Percentiles rank a stretch among this genome's conserved stretches.
These are phyloP conservation scores for Myxozyma melibiosi DNA, from an alignment of 805 yeast species.

Conservation along the genomic window DNA sequence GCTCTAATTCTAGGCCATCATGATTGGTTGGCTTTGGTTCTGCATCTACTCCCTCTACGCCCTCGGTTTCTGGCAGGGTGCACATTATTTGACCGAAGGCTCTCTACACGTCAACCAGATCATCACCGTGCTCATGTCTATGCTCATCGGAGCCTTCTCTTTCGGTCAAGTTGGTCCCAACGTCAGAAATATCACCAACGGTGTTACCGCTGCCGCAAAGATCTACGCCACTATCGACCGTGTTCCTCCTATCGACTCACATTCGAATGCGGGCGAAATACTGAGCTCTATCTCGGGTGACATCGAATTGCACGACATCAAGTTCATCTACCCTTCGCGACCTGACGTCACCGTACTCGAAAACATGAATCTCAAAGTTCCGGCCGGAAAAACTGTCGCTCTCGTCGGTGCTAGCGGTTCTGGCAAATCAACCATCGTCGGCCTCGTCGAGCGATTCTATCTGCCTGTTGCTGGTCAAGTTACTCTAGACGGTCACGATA, in stretches of 20 bases:
- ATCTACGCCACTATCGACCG: slow-evolving; percentile 49
- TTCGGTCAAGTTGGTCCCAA: slow-evolving; percentile 48
- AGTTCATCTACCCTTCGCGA: slow-evolving; percentile 40
- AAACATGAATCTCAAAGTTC: slow-evolving; percentile 44
- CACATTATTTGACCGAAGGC: slow-evolving; percentile 43
- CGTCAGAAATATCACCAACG: slow-evolving; percentile 43
- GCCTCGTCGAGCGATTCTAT: slow-evolving; percentile 59
- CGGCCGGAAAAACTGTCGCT: slow-evolving; percentile 83
- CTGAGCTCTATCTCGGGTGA: slow-evolving; percentile 45
- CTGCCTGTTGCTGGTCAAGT: slow-evolving; percentile 55
- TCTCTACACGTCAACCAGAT: slow-evolving; percentile 41
- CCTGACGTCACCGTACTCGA: slow-evolving; percentile 38
- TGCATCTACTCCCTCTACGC: slow-evolving; percentile 76
- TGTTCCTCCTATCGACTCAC: slow-evolving; percentile 44
- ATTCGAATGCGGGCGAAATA: slow-evolving; percentile 35
- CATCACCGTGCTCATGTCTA: slow-evolving; percentile 39
- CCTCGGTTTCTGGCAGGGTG: slow-evolving; percentile 50
- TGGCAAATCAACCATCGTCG: slow-evolving; percentile 51
- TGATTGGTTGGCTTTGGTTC: slow-evolving; percentile 42
- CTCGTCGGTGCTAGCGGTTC: slow-evolving; percentile 83
- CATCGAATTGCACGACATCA: slow-evolving; percentile 35
- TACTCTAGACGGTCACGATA: slow-evolving; percentile 51
- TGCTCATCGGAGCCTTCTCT: slow-evolving; percentile 43
- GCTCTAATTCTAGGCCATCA: slow-evolving; percentile 33
- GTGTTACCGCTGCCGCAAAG: slow-evolving; percentile 46